Evolutionary conservation across 805 yeast species (phyloP).

Genomic region (Brettanomyces anomalus): DNA sequence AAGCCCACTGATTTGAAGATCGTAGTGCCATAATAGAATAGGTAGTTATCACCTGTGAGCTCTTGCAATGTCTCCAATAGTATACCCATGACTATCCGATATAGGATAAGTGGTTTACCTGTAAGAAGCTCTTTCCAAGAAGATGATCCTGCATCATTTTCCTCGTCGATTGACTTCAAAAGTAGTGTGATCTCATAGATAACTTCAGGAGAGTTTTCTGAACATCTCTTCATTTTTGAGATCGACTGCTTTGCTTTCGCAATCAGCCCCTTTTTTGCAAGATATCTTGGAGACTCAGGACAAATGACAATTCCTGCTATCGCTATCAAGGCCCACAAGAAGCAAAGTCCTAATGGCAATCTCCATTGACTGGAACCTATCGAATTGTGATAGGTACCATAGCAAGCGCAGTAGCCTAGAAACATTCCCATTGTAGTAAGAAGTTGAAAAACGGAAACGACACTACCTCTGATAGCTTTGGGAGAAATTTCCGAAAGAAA

Average conservation of each 20-base stretch:
- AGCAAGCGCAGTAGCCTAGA: slow-evolving; percentile 59
- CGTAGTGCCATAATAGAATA: slow-evolving; percentile 56
- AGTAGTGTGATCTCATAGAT: slow-evolving; percentile 44
- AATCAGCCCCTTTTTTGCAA: slow-evolving; percentile 38
- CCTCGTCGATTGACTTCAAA: slow-evolving; percentile 54
- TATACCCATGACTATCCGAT: slow-evolving; percentile 49
- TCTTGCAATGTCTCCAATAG: slow-evolving; percentile 53
- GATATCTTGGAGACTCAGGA: slow-evolving; percentile 66
- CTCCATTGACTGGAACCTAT: slow-evolving; percentile 53
- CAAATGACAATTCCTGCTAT: slow-evolving; percentile 42
- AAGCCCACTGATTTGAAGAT: slow-evolving; percentile 50
- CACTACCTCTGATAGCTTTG: slow-evolving; percentile 59
- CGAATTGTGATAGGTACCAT: slow-evolving; percentile 47
- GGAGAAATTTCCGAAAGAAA: slow-evolving; percentile 66
- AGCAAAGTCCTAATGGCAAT: slow-evolving; percentile 46
- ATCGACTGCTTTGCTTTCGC: slow-evolving; percentile 49
- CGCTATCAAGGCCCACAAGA: slow-evolving; percentile 44
- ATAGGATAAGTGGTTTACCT: slow-evolving; percentile 54
- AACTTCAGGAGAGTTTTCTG: slow-evolving; percentile 45
- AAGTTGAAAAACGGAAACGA: slow-evolving; percentile 62
- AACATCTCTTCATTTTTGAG: slow-evolving; percentile 49
- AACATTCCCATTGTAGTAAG: slow-evolving; percentile 65
- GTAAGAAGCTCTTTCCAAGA: slow-evolving; percentile 54
- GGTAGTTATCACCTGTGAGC: slow-evolving; percentile 53
- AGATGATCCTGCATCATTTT: slow-evolving; percentile 53